Evolutionary conservation across 257 asterid species (phyloP).

Genomic region (Verbena officinalis): DNA sequence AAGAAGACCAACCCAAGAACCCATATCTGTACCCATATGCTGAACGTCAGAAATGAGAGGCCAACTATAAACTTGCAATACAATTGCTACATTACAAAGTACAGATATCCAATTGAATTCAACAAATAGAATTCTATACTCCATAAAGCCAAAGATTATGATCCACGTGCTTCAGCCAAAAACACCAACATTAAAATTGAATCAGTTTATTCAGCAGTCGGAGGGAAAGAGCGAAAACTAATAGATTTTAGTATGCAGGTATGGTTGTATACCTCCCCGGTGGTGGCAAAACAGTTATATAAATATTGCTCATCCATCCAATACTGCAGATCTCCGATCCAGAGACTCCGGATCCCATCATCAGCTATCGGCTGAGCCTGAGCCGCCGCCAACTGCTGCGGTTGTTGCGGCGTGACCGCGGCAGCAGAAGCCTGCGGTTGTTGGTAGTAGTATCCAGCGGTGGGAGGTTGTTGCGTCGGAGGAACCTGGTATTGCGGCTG

Average conservation of each 20-base stretch:
- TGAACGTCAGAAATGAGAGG: neutral
- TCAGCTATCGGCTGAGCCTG: conserved; percentile 44
- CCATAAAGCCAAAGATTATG: conserved; percentile 11
- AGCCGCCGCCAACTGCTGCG: conserved; percentile 46
- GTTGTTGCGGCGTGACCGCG: conserved; percentile 45
- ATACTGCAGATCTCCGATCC: conserved; percentile 96
- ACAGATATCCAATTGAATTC: neutral
- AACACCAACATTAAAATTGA: neutral
- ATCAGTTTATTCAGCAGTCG: neutral
- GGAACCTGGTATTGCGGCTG: conserved; percentile 61
- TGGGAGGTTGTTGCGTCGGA: conserved; percentile 57
- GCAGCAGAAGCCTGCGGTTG: conserved; percentile 47
- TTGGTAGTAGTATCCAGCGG: conserved; percentile 66
- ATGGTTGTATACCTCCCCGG: conserved; percentile 69
- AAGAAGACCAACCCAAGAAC: neutral
- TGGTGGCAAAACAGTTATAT: conserved; percentile 47
- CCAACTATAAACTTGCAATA: neutral
- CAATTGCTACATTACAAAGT: neutral
- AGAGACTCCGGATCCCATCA: conserved; percentile 82
- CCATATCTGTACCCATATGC: neutral
- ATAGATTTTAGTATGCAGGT: neutral
- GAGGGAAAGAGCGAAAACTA: neutral
- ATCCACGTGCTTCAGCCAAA: neutral
- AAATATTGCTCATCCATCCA: conserved; percentile 94
- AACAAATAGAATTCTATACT: neutral